These are phyloP conservation scores for Aspergillus sp. DNA, from an alignment of 2,329 filamentous ascomycete genomes.

Conservation along the genomic window DNA sequence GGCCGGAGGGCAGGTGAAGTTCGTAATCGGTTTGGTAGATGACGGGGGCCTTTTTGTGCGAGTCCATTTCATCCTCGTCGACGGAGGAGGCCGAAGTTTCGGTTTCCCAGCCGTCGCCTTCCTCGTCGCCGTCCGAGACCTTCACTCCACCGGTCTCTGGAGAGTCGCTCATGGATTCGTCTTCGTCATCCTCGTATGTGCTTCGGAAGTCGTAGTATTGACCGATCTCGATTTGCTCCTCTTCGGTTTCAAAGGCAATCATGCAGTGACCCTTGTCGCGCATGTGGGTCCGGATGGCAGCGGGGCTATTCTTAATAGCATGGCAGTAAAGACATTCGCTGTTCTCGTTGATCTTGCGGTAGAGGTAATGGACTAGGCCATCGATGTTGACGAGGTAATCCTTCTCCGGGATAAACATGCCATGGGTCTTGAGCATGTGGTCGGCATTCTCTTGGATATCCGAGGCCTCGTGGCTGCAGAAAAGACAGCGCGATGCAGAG, in stretches of 20 bases:
- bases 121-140: conserved; percentile 50
- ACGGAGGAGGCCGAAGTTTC: conserved; percentile 86
- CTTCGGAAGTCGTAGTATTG: conserved; percentile 96
- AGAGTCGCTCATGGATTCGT: conserved; percentile 42
- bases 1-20: conserved; percentile 84
- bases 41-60: conserved; percentile 65
- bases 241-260: conserved; percentile 84
- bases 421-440: conserved; percentile 90
- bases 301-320: conserved; percentile 71
- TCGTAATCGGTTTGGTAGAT: conserved; percentile 92
- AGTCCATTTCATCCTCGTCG: conserved; percentile 76
- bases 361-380: conserved; percentile 72
- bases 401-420: conserved; percentile 93
- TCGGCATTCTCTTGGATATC: conserved; percentile 69
- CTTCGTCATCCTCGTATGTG: conserved; percentile 81
- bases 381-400: conserved; percentile 77
- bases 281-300: conserved; percentile 93
- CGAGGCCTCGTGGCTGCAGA: conserved; percentile 84
- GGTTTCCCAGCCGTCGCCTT: conserved; percentile 90
- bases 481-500: conserved; percentile 64
- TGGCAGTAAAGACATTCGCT: conserved; percentile 86
- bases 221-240: conserved; percentile 88
- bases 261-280: conserved; percentile 94
- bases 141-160: conserved; percentile 59
- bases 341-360: conserved; percentile 72